Base-by-base conservation (phyloP, 176 grass and related monocot species). In the Oryza glaberrima region DNA sequence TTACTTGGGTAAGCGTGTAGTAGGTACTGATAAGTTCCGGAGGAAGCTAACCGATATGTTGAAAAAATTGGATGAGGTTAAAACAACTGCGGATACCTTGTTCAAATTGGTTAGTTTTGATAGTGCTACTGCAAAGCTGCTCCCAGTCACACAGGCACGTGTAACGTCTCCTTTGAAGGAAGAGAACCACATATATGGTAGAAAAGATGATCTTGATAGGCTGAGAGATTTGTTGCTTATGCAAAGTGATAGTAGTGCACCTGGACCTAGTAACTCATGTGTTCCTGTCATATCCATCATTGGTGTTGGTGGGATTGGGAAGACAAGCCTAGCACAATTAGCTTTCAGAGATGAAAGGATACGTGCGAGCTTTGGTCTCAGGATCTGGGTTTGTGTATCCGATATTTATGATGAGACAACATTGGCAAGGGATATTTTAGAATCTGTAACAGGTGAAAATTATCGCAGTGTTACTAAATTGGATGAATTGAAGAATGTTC, bases 241-340 rank as follows among this genome's bases (percentile, higher is more conserved):
- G 84, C 46, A 20, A 10, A 70, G 38, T 47, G 80, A 84, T 8
- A 38, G 15, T 38, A 20, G 17, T 71, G 58, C 70, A 78, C 46
- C 85, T 17, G 72, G 46, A 69, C 81, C 76, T 15, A 84, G 80
- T 41, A 75, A 67, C 25, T 3, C 77, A 73, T 45, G 5, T 35
- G 11, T 41, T 65, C 44, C 5, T 76, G 73, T 90, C 23, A 16
- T 95, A 80, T 83, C 87, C 49, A 69, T 95, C 35, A 30, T 90
- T 74, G 93, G 90, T 30, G 79, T 83, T 66, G 87, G 84, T 77
- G 93, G 90, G 65, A 60, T 90, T 46, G 90, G 93, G 48, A 95
- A 95, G 82, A 88, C 90, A 47, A 92, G 82, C 34, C 85, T 95
- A 36, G 90, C 85, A 17, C 90, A 90, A 26, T 28, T 88, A 30